These are phyloP conservation scores for Yarrowia porcina DNA, from an alignment of 805 yeast species.

Conservation along the genomic window DNA sequence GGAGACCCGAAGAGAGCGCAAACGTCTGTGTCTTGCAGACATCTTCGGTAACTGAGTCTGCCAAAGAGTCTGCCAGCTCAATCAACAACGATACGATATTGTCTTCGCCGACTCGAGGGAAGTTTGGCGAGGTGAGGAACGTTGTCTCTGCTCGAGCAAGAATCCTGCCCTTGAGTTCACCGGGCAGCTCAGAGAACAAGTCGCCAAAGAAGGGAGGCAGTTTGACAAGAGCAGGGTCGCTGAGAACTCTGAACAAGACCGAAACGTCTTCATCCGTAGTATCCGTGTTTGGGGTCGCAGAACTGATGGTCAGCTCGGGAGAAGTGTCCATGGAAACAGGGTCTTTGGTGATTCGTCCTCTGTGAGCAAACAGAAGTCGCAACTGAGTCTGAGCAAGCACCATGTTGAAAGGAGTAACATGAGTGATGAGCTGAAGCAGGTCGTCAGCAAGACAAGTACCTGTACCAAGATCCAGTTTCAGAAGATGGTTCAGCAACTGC, in stretches of 20 bases:
- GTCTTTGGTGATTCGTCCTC: not conserved
- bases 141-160: constrained; percentile 28
- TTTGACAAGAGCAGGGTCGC: not conserved
- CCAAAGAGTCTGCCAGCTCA: constrained; percentile 32
- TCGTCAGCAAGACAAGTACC: constrained; percentile 1
- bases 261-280: not conserved
- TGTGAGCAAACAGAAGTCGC: constrained; percentile 12
- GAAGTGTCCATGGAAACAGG: constrained; percentile 16
- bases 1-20: constrained; percentile 27
- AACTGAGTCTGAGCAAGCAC: constrained; percentile 20
- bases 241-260: not conserved
- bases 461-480: not conserved
- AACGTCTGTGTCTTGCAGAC: constrained; percentile 26
- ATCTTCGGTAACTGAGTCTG: constrained; percentile 30
- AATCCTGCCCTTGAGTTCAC: constrained; percentile 28
- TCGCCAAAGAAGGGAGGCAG: constrained; percentile 30
- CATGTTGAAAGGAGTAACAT: constrained; percentile 22
- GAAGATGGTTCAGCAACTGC: constrained; percentile 1
- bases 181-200: constrained; percentile 28
- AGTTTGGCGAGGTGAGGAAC: constrained; percentile 31
- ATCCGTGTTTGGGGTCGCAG: not conserved
- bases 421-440: not conserved
- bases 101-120: constrained; percentile 28
- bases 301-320: not conserved
- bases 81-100: not conserved